Base-by-base conservation (phyloP, 1,284 basidiomycete species). In the Ustilago cynodontis region DNA sequence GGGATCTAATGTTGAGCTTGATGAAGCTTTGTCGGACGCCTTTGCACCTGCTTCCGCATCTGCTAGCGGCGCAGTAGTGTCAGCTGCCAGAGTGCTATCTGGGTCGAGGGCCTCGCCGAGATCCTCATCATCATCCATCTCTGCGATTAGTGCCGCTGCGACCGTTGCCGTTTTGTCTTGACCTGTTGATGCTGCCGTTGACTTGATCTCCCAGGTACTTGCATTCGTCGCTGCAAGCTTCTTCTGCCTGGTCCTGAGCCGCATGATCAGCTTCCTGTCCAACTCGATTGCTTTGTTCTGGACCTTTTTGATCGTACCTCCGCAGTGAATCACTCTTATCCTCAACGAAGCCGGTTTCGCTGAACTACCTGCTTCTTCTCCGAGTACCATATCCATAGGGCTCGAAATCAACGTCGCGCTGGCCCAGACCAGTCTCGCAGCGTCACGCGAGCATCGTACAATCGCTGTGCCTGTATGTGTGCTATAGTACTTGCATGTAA, bases 281-380 rank as follows among this genome's bases (percentile, higher is more conserved):
- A 78, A 51, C 35, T 74, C 72, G 39, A 80, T 80, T 16, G 78
- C 78, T 14, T 71, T 68, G 58, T 66, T 65, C 54, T 80, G 78
- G 7, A 74, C 57, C 70, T 80, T 80, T 35, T 80, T 80, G 69
- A 80, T 76, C 10, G 78, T 80, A 1, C 78, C 78, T 28, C 75
- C 75, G 41, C 70, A 71, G 20, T 78, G 78, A 4, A 72, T 57
- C 39, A 77, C 75, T 13, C 71, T 41, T 6, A 77, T 69, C 43
- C 78, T 56, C 35, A 77, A 20, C n/a, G 58, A 47, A 9, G 68
- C 24, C 26, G 11, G 4, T 22, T 24, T 51, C 29, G 13, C 26
- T 3, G 49, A n/a, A 14, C 8, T 14, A 18, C n/a, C 22, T 10
- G 26, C 28, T 4, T 18, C 18, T 14, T 13, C 8, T 7, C 26